A percentile compares a stretch with the other conserved stretches of the same genome.
These are phyloP conservation scores for Mycena floridula DNA, from an alignment of 768 basidiomycete species.

Conservation along the genomic window DNA sequence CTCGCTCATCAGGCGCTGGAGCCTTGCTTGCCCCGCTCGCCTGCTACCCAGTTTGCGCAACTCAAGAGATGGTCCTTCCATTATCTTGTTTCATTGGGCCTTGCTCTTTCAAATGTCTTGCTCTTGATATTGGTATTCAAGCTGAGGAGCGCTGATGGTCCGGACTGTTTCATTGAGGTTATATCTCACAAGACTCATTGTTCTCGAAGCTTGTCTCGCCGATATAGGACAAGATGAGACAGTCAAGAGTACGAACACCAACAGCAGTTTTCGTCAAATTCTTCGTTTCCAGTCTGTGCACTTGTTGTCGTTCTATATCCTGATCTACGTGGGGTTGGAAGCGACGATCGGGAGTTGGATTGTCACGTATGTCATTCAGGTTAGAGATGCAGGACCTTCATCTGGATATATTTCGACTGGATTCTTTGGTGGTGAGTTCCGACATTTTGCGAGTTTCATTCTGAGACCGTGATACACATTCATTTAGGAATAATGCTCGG, in stretches of 20 bases:
- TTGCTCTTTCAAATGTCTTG: slow-evolving; percentile 39
- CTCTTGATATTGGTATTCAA: slow-evolving; percentile 41
- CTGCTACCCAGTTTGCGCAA: slow-evolving; percentile 54
- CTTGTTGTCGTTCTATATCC: slow-evolving; percentile 53
- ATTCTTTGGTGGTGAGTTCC: slow-evolving; percentile 33
- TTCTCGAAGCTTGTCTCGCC: too few relatives aligned
- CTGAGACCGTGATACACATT: too few relatives aligned
- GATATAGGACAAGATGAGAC: slow-evolving; percentile 53
- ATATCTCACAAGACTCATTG: too few relatives aligned
- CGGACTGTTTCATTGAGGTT: slow-evolving; percentile 1
- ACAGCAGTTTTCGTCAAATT: slow-evolving; percentile 44
- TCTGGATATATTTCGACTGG: slow-evolving; percentile 38
- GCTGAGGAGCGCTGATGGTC: slow-evolving; percentile 46
- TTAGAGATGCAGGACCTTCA: slow-evolving; percentile 30
- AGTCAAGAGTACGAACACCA: too few relatives aligned
- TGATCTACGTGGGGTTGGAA: slow-evolving; percentile 68
- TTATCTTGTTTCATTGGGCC: slow-evolving; percentile 45
- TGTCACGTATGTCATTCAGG: slow-evolving; percentile 29
- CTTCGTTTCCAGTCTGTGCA: slow-evolving; percentile 49
- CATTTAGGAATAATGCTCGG: slow-evolving; percentile 33
- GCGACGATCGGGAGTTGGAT: slow-evolving; percentile 52
- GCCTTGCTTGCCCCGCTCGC: slow-evolving; percentile 46
- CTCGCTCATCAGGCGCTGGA: slow-evolving; percentile 29
- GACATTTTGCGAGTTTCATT: too few relatives aligned
- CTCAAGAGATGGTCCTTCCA: slow-evolving; percentile 47